Conservation (phyloP, 2,329 filamentous ascomycete genomes). For the Zarea fungicola region DNA sequence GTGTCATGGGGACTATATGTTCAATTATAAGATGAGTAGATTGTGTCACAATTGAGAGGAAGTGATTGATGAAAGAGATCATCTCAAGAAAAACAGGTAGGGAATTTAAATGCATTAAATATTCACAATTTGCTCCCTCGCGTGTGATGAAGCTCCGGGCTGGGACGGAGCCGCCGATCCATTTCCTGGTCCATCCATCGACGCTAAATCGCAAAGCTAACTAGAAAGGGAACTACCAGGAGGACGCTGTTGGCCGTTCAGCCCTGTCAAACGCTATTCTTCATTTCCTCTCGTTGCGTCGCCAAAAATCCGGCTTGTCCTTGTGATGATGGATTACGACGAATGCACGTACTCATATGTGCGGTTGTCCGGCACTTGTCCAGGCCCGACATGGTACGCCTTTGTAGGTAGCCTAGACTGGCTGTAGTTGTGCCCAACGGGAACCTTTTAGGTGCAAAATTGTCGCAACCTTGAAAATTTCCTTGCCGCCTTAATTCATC, state of each 20-base stretch:
- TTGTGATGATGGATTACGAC: neutral
- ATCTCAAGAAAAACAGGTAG: too few relatives aligned
- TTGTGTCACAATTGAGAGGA: too few relatives aligned
- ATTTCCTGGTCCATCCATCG: conserved; percentile 1
- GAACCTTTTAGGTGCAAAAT: neutral
- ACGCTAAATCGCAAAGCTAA: conserved; percentile 13
- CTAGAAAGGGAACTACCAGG: neutral
- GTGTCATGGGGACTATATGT: conserved; percentile 8
- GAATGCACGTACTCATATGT: neutral
- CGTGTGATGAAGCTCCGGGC: neutral
- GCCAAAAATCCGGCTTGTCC: neutral
- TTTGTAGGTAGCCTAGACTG: too few relatives aligned
- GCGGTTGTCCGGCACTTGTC: neutral
- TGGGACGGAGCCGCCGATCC: neutral
- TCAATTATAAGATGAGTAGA: too few relatives aligned
- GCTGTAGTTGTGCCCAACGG: too few relatives aligned
- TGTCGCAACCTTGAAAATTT: too few relatives aligned
- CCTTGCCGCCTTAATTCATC: too few relatives aligned
- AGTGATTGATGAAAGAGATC: too few relatives aligned
- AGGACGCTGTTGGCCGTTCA: neutral
- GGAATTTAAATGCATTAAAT: too few relatives aligned
- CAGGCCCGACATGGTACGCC: too few relatives aligned
- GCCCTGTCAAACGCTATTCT: neutral
- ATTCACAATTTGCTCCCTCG: too few relatives aligned
- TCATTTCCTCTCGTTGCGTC: too few relatives aligned